A percentile compares a stretch with the other conserved stretches of the same genome.
Evolutionary conservation across 2,329 filamentous ascomycete genomes (phyloP).

Genomic region (Chrysosphaeria jannelii): DNA sequence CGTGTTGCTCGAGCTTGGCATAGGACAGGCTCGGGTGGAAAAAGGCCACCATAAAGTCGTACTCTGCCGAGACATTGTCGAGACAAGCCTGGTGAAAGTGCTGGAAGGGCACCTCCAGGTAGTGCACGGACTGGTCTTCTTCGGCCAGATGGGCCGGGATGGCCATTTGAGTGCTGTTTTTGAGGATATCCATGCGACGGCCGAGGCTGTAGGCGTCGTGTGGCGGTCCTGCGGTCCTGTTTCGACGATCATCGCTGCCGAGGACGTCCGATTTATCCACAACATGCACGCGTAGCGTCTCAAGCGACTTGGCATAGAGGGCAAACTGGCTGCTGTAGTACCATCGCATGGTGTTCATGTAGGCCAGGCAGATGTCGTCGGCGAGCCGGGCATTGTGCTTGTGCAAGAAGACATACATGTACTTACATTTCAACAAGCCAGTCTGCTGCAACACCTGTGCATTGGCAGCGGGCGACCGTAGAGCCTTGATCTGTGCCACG

Average conservation of each 20-base stretch:
- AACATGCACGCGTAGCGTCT: conserved; percentile 55
- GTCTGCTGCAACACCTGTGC: conserved; percentile 91
- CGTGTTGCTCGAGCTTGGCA: conserved; percentile 51
- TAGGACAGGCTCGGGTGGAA: conserved; percentile 54
- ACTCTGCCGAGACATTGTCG: conserved; percentile 84
- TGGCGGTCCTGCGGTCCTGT: conserved; percentile 25
- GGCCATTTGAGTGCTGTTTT: conserved; percentile 40
- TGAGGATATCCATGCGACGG: conserved; percentile 56
- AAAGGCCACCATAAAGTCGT: conserved; percentile 74
- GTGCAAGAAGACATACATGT: conserved; percentile 61
- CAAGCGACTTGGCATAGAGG: conserved; percentile 57
- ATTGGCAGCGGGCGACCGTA: conserved; percentile 87
- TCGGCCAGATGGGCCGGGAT: conserved; percentile 73
- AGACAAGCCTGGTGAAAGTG: conserved; percentile 85
- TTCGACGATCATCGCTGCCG: conserved; percentile 33
- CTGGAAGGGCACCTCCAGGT: conserved; percentile 69
- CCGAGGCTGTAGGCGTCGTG: conserved; percentile 81
- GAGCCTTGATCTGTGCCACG: conserved; percentile 75
- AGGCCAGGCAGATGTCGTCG: conserved; percentile 72
- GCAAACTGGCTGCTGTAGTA: conserved; percentile 84
- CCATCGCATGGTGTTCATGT: conserved; percentile 97
- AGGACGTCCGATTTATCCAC: conserved; percentile 64
- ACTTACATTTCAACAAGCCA: conserved; percentile 64
- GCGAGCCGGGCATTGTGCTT: conserved; percentile 58
- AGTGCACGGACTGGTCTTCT: conserved; percentile 52